Evolutionary conservation across 192 early-diverging fungal species (phyloP).

Genomic region (Backusella westeae): DNA sequence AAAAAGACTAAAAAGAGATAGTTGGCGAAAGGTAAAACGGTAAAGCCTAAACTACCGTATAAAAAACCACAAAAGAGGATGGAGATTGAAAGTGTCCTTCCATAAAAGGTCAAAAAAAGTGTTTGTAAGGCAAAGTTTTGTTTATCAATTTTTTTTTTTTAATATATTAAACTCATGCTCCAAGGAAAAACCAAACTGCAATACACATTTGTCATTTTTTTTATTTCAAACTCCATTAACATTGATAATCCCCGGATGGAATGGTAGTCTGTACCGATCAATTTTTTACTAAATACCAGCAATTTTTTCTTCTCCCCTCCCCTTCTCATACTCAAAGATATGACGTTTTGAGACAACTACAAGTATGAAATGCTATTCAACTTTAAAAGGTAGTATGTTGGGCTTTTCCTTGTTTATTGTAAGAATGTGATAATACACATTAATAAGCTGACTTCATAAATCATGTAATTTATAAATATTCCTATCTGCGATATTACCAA

Average conservation of each 20-base stretch:
- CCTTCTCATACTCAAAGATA: not conserved
- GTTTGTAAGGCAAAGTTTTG: not conserved
- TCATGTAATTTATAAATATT: not conserved
- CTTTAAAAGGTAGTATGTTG: not conserved
- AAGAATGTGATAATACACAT: not conserved
- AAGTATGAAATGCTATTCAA: not conserved
- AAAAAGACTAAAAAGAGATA: not conserved
- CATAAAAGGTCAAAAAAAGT: not conserved
- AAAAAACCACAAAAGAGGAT: not conserved
- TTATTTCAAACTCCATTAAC: not conserved
- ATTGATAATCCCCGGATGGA: not conserved
- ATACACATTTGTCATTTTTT: not conserved
- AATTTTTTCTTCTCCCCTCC: not conserved
- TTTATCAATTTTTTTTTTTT: not conserved
- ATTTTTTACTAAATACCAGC: not conserved
- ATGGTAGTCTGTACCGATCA: not conserved
- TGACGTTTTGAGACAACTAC: not conserved
- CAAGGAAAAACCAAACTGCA: not conserved
- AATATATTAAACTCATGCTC: not conserved
- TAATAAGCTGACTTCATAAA: not conserved
- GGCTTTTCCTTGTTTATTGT: not conserved
- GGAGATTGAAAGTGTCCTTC: not conserved
- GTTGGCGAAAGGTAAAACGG: not conserved
- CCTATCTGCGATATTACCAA: not conserved
- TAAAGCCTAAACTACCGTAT: not conserved